Evolutionary conservation across 2,329 filamentous ascomycete genomes (phyloP).

Genomic region (Phoma herbarum): DNA sequence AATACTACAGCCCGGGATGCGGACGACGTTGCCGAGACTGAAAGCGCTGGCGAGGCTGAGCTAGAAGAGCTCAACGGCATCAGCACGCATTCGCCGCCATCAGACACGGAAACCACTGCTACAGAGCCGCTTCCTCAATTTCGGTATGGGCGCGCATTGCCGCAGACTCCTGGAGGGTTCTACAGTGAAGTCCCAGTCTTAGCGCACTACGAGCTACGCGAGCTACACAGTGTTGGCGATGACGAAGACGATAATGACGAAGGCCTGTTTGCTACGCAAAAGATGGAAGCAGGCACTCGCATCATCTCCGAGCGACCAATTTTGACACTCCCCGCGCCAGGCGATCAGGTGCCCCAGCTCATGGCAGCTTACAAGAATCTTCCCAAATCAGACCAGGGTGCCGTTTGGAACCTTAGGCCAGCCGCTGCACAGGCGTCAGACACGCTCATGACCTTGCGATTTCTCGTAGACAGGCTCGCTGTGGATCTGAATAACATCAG

Average conservation of each 20-base stretch:
- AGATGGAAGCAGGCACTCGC: constrained; percentile 24
- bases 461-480: constrained; percentile 2
- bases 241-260: background rate
- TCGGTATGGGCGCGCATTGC: background rate
- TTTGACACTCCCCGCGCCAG: constrained; percentile 11
- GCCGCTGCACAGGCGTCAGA: constrained; percentile 8
- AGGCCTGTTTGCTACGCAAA: constrained; percentile 23
- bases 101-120: constrained; percentile 12
- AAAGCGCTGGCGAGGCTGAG: background rate
- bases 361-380: constrained; percentile 17
- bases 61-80: background rate
- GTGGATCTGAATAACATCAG: constrained; percentile 3
- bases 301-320: constrained; percentile 27
- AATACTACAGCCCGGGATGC: background rate
- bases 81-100: background rate
- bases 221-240: background rate
- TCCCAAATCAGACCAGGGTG: constrained; percentile 5
- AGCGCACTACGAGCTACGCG: constrained; percentile 17
- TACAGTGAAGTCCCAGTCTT: constrained; percentile 5
- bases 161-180: background rate
- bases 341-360: constrained; percentile 10
- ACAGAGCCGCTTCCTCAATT: constrained; percentile 5
- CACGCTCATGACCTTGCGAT: constrained; percentile 7
- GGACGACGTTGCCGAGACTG: background rate
- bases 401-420: constrained; percentile 15